Percentiles rank a stretch among this genome's conserved stretches.
Conservation (phyloP, 257 asterid genomes). For the Cordia subcordata region DNA sequence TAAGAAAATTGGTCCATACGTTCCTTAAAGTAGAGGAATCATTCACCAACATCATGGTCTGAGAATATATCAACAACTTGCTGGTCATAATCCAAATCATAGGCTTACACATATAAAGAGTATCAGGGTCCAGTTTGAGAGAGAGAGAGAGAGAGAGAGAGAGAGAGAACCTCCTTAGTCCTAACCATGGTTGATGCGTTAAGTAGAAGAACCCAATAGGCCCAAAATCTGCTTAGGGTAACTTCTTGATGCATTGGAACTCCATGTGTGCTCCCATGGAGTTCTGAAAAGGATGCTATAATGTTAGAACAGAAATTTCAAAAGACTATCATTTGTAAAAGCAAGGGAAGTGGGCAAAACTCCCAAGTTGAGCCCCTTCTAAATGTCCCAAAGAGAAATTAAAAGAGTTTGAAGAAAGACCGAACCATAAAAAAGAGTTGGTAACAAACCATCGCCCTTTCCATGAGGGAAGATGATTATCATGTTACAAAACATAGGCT, state of each 20-base stretch:
- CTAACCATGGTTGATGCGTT: conserved; percentile 82
- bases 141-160: conserved; percentile 12
- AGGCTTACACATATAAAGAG: conserved; percentile 31
- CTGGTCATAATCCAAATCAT: conserved; percentile 51
- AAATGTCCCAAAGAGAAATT: conserved; percentile 1
- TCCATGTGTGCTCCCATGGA: conserved; percentile 48
- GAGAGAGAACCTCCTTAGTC: conserved; percentile 53
- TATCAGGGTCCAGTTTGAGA: conserved; percentile 21
- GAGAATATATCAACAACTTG: conserved; percentile 29
- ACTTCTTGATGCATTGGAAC: conserved; percentile 53
- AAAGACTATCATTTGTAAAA: conserved; percentile 8
- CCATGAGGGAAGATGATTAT: conserved; percentile 36
- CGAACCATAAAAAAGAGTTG: no score
- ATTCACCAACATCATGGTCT: conserved; percentile 22
- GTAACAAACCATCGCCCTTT: conserved; percentile 30
- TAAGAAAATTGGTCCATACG: neutral
- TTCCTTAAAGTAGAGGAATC: conserved; percentile 10
- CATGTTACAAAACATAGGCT: conserved; percentile 13
- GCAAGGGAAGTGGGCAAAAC: conserved; percentile 29
- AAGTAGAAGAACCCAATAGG: conserved; percentile 49
- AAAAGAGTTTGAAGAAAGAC: no score
- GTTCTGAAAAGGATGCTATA: conserved; percentile 28
- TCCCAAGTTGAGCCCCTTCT: conserved; percentile 29
- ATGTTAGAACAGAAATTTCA: conserved; percentile 7
- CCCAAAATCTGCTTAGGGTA: conserved; percentile 52